These are phyloP conservation scores for Scolecobasidium constrictum DNA, from an alignment of 2,329 filamentous ascomycete species.

Conservation along the genomic window DNA sequence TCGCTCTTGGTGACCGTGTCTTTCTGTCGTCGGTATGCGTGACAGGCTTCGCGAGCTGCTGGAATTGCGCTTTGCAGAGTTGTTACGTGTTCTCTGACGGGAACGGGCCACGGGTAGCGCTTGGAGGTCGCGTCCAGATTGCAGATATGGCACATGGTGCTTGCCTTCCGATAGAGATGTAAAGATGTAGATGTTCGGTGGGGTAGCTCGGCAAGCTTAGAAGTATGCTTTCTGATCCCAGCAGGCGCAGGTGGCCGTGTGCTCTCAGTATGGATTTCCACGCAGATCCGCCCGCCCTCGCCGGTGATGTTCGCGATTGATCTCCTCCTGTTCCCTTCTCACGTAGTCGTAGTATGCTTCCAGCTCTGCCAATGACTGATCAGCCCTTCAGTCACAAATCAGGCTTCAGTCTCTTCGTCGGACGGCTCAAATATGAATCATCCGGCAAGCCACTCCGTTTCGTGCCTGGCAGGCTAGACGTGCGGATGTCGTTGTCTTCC, in stretches of 20 bases:
- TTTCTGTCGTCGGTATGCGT: background rate
- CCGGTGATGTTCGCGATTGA: no score
- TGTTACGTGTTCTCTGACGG: background rate
- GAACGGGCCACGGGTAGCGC: background rate
- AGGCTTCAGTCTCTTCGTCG: slow-evolving; percentile 10
- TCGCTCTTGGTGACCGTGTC: background rate
- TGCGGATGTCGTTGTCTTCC: slow-evolving; percentile 94
- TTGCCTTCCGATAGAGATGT: no score
- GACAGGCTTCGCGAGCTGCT: background rate
- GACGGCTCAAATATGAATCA: slow-evolving; percentile 6
- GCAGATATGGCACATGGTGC: background rate
- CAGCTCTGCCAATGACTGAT: no score
- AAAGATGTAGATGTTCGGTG: no score
- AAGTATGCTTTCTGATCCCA: no score
- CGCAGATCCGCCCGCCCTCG: no score
- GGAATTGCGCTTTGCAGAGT: background rate
- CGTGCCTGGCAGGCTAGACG: slow-evolving; percentile 76
- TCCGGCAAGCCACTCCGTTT: slow-evolving; percentile 46
- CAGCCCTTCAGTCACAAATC: no score
- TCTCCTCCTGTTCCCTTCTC: no score
- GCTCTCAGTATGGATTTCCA: no score
- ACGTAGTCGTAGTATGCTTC: no score
- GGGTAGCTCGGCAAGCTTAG: no score
- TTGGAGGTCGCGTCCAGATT: background rate
- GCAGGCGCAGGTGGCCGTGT: no score